phyloP scores from a whole-genome alignment of 1,284 basidiomycete species.

The Lentinula novae-zelandiae region DNA sequence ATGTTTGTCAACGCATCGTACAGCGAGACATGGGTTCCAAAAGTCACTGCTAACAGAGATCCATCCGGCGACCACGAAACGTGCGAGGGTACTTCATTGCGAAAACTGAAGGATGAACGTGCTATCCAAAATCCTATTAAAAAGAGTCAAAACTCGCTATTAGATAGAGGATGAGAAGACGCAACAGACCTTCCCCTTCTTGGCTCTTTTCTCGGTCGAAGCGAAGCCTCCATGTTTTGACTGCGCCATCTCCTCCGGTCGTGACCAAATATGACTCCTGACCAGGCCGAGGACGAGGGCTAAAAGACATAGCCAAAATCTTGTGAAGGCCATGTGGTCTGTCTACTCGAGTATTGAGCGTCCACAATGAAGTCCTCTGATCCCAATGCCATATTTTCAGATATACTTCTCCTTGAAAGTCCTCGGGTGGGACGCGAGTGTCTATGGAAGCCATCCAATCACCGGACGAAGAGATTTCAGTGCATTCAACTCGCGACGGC shows the following conservation, averaged over 20 bases:
- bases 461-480: constrained; percentile 64
- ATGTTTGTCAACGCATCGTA: constrained; percentile 74
- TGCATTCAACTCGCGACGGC: constrained; percentile 73
- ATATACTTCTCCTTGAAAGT: constrained; percentile 65
- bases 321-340: constrained; percentile 74
- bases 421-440: constrained; percentile 62
- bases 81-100: constrained; percentile 61
- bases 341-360: constrained; percentile 87
- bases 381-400: constrained; percentile 94
- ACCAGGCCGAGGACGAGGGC: constrained; percentile 32
- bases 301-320: constrained; percentile 73
- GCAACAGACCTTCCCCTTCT: constrained; percentile 46
- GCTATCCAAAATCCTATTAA: constrained; percentile 72
- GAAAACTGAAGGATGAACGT: constrained; percentile 70
- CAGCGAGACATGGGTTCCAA: constrained; percentile 68
- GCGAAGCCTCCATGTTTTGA: constrained; percentile 72
- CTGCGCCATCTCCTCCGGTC: constrained; percentile 62
- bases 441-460: constrained; percentile 96
- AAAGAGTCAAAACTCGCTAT: background rate
- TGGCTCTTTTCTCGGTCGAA: constrained; percentile 34
- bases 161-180: constrained; percentile 12
- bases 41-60: constrained; percentile 78
- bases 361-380: constrained; percentile 54
- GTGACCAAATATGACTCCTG: constrained; percentile 49
- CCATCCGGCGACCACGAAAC: constrained; percentile 84